Base-by-base conservation (phyloP, 1,139 yeast species). In the Geotrichum bryndzae region DNA sequence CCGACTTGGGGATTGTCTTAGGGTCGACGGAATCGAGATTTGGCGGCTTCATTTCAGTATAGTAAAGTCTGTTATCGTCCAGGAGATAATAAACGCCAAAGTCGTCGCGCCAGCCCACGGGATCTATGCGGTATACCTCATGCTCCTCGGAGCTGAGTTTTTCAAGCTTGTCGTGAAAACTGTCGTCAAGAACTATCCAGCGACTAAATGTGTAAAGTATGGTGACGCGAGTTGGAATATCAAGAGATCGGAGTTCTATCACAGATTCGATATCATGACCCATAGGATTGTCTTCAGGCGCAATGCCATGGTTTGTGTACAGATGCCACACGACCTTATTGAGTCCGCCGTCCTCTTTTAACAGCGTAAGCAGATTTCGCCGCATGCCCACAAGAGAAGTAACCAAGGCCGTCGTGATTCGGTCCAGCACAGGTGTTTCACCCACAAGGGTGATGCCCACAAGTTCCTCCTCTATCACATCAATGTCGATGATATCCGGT, bases 1-100 rank as follows among this genome's bases (percentile, higher is more conserved):
- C 41, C 18, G 22, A 31, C 46, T 53, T 51, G 27, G 50, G 53
- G 18, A 57, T 25, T 25, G 25, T 31, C 50, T 48, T 53, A 3
- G 58, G 55, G 23, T 58, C 62, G 25, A 64, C 68, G 23, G 64
- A 66, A 22, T 61, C 62, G 7, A 67, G 59, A 51, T 67, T 66
- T 13, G 72, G 72, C 25, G 63, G 66, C 29, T 63, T 63, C 55
- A 70, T 74, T 46, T 64, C 62, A 56, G 67, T 67, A 51, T 63
- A 61, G 63, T 74, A 75, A 11, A 75, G 64, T 15, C 78, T 65
- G 52, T 74, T 74, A 64, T 75, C 77, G 59, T 74, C 78, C 25
- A 75, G 68, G 31, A 75, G 64, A 56, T 66, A 74, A 61, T 73
- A 75, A 7, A 68, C 62, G 51, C 72, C 73, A 58, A 67, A 67